A percentile compares a stretch with the other conserved stretches of the same genome.
These are phyloP conservation scores for Mucor mucedo DNA, from an alignment of 371 early-diverging fungal species.

Conservation along the genomic window DNA sequence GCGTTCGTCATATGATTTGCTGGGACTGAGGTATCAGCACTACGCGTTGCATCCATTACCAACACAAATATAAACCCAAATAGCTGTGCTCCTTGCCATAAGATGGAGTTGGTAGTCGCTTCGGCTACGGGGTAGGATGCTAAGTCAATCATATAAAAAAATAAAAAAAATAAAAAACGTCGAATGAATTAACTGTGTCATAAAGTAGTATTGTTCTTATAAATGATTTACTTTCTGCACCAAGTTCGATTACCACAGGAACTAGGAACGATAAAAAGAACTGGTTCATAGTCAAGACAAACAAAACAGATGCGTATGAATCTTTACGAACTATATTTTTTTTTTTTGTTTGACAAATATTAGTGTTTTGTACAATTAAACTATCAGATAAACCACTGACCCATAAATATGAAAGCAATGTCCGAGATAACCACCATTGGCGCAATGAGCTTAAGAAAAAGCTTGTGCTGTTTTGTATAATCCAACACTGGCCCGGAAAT, in stretches of 20 bases:
- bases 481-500: conserved; percentile 59
- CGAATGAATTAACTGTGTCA: background rate
- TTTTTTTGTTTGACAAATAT: no score
- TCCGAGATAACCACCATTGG: conserved; percentile 54
- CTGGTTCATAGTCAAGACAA: conserved; percentile 50
- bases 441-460: conserved; percentile 43
- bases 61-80: conserved; percentile 56
- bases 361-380: no score
- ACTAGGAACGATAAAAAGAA: conserved; percentile 54
- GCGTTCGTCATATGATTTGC: conserved; percentile 33
- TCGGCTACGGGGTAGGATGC: conserved; percentile 60
- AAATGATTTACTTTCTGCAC: conserved; percentile 51
- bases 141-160: conserved; percentile 1
- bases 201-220: background rate
- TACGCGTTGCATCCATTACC: conserved; percentile 47
- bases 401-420: conserved; percentile 49
- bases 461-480: conserved; percentile 54
- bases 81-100: conserved; percentile 57
- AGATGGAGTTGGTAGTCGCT: conserved; percentile 51
- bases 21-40: conserved; percentile 21
- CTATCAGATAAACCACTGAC: conserved; percentile 16
- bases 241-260: conserved; percentile 58
- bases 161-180: background rate
- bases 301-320: conserved; percentile 49
- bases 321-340: conserved; percentile 37